phyloP scores from a whole-genome alignment of 306 rosid genomes.

The Ceratonia siliqua region DNA sequence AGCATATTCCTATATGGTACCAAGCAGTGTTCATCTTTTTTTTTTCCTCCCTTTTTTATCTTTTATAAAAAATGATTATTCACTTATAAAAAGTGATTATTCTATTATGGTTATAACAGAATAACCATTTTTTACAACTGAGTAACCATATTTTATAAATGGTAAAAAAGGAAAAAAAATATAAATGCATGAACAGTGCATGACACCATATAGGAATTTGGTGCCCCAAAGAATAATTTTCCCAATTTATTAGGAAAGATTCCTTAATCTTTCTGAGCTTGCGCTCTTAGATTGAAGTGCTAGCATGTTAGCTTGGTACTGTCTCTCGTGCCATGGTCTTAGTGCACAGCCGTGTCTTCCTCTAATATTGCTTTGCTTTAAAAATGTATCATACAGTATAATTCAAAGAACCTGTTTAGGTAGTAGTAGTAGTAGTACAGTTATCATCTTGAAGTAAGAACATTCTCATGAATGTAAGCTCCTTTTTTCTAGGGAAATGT shows the following conservation, averaged over 20 bases:
- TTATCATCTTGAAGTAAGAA: conserved; percentile 7
- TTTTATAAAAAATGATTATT: too few species aligned
- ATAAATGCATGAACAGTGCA: too few species aligned
- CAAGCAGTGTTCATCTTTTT: too few species aligned
- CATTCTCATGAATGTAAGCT: conserved; percentile 5
- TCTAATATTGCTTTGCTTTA: conserved; percentile 5
- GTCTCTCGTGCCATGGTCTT: conserved; percentile 7
- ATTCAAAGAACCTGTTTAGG: conserved; percentile 16
- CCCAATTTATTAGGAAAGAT: neutral
- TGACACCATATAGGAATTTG: too few species aligned
- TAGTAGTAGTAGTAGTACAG: conserved; percentile 6
- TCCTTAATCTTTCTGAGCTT: neutral
- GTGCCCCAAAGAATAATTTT: too few species aligned
- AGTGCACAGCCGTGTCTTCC: conserved; percentile 8
- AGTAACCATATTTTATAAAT: too few species aligned
- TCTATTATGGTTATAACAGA: too few species aligned
- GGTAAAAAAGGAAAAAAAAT: too few species aligned
- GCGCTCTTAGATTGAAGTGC: neutral
- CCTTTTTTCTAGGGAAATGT: conserved; percentile 68
- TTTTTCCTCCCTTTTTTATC: too few species aligned
- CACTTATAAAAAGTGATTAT: too few species aligned
- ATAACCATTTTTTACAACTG: too few species aligned
- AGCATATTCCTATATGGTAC: too few species aligned
- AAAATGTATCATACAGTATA: conserved; percentile 18
- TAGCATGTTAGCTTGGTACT: neutral